Percentiles rank a stretch among this genome's conserved stretches.
These are phyloP conservation scores for Lepidium africanum DNA, from an alignment of 345 rosid genomes.

Conservation along the genomic window DNA sequence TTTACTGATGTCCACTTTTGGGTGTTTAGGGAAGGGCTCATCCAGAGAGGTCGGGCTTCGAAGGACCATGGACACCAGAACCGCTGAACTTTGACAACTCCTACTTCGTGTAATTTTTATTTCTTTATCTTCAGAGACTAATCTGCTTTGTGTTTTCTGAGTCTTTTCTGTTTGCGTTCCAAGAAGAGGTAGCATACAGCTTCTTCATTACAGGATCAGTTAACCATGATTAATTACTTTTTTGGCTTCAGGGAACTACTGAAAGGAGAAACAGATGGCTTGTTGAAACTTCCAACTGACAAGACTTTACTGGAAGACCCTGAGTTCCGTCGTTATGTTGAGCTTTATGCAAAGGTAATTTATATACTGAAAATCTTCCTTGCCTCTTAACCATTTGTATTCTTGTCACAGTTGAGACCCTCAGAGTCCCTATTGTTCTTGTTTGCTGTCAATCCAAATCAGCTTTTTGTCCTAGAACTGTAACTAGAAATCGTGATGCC, in stretches of 20 bases:
- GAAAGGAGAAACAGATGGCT: slow-evolving; percentile 70
- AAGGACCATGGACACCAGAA: slow-evolving; percentile 94
- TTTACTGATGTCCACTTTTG: slow-evolving; percentile 8
- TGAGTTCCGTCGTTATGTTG: slow-evolving; percentile 61
- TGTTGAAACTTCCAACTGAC: slow-evolving; percentile 87
- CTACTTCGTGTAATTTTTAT: slow-evolving; percentile 67
- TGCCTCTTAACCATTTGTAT: background rate
- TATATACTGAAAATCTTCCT: background rate
- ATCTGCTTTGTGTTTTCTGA: background rate
- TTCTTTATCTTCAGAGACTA: background rate
- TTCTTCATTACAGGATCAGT: background rate
- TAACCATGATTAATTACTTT: background rate
- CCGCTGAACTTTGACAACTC: slow-evolving; percentile 93
- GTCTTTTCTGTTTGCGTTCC: background rate
- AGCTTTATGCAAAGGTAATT: slow-evolving; percentile 73
- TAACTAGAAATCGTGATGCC: background rate
- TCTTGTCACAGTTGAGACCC: background rate
- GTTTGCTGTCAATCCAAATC: background rate
- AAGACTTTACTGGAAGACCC: slow-evolving; percentile 61
- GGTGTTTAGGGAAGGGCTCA: slow-evolving; percentile 76
- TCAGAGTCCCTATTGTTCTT: background rate
- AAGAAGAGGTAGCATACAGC: background rate
- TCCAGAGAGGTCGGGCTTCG: slow-evolving; percentile 90
- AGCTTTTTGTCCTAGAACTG: background rate
- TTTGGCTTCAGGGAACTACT: slow-evolving; percentile 50